These are phyloP conservation scores for Suillus sp. DNA, from an alignment of 768 basidiomycete species.

Conservation along the genomic window DNA sequence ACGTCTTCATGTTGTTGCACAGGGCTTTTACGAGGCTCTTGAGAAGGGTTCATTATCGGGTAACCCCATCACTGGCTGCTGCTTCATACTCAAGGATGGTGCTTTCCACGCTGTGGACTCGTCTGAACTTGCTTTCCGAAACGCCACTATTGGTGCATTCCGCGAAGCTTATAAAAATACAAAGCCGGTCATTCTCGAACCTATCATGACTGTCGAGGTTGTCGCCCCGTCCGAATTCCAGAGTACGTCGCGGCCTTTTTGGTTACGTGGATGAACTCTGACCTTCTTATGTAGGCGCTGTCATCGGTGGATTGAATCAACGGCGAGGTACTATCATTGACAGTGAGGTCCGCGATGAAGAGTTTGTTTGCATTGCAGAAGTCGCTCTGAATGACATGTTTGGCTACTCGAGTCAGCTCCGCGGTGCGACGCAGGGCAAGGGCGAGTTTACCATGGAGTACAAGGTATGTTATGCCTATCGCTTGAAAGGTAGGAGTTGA, in stretches of 20 bases:
- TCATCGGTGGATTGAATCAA: constrained; percentile 92
- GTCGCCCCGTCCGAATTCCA: constrained; percentile 97
- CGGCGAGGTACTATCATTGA: constrained; percentile 93
- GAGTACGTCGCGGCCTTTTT: constrained; percentile 44
- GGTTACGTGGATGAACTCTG: constrained; percentile 6
- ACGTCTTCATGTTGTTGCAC: constrained; percentile 5
- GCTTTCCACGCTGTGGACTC: constrained; percentile 94
- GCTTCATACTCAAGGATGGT: constrained; percentile 90
- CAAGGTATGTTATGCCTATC: constrained; percentile 51
- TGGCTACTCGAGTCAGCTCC: constrained; percentile 89
- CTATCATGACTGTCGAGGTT: constrained; percentile 99
- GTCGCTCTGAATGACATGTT: constrained; percentile 99
- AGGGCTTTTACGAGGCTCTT: constrained; percentile 95
- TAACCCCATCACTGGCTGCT: constrained; percentile 82
- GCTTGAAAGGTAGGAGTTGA: constrained; percentile 7
- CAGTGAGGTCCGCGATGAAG: constrained; percentile 95
- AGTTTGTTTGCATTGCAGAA: constrained; percentile 90
- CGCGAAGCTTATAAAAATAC: constrained; percentile 83
- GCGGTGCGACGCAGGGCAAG: constrained; percentile 96
- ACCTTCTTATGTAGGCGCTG: constrained; percentile 53
- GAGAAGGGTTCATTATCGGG: constrained; percentile 91
- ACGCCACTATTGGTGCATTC: constrained; percentile 90
- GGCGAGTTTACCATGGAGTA: constrained; percentile 85
- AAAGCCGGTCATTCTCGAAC: constrained; percentile 84
- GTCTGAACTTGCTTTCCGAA: constrained; percentile 91